Conservation (phyloP, 176 grass and related monocot species). For the Lolium perenne region DNA sequence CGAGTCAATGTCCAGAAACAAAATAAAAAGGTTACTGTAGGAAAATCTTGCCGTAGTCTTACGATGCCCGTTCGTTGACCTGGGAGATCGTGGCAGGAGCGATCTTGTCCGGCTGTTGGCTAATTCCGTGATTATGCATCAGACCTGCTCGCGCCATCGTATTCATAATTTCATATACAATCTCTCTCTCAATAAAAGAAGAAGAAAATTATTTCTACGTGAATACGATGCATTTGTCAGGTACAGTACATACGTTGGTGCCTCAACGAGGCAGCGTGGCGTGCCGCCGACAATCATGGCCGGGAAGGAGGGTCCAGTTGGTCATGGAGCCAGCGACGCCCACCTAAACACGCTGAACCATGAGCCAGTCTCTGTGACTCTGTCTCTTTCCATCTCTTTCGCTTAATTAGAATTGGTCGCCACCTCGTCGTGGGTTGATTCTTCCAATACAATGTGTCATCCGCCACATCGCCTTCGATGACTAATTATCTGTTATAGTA, state of each 20-base stretch:
- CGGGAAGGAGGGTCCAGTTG: background rate
- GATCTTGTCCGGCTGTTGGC: conserved; percentile 19
- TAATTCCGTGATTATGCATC: background rate
- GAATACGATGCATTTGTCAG: background rate
- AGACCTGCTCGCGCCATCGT: background rate
- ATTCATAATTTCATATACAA: background rate
- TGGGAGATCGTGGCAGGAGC: background rate
- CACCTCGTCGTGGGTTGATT: conserved; percentile 6
- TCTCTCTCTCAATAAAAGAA: background rate
- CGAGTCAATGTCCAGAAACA: conserved; percentile 5
- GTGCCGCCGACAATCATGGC: conserved; percentile 26
- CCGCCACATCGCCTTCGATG: background rate
- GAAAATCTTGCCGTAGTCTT: background rate
- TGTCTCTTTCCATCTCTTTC: background rate
- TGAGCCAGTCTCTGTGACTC: background rate
- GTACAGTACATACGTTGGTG: background rate
- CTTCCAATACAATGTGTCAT: background rate
- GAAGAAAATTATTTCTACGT: background rate
- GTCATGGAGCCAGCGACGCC: background rate
- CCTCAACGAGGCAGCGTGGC: background rate
- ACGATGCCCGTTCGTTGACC: conserved; percentile 36
- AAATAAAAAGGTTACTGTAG: background rate
- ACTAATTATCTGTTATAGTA: background rate
- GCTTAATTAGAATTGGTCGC: background rate
- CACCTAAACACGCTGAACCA: background rate